Base-by-base conservation (phyloP, 225 moss, liverwort and hornwort species). In the Marchantia paleacea region DNA sequence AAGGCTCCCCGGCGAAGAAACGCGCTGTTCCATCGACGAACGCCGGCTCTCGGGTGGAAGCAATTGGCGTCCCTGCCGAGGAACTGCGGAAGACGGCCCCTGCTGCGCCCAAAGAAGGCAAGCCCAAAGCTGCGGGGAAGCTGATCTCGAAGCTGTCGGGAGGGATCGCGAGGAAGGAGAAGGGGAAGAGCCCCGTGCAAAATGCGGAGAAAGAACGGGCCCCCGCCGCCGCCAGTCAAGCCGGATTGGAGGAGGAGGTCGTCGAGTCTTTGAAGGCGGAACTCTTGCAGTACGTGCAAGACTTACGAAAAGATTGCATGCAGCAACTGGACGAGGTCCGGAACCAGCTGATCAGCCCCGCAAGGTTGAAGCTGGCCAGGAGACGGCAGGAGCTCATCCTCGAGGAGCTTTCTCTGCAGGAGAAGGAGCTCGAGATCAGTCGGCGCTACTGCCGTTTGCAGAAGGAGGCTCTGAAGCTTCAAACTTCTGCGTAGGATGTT, bases 361-460 rank as follows among this genome's bases (percentile, higher is more conserved):
- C 51, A 0, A 12, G 52, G 29, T 7, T 78, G 65, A 48, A 51
- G 24, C 12, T 26, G 7, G 51, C 15, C 0, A 66, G 18, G 19
- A 51, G n/a, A 29, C 25, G 78, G 16, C 64, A 64, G 52, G 65
- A 52, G 28, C 66, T 78, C 10, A 7, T 53, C 15, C 0, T 51
- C 24, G 78, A 78, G 24, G 78, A 78, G 25, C 20, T 65, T 0
- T 29, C 78, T 14, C 78, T 78, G 65, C 78, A 67, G 52, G 64
- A 78, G 52, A 26, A 65, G 19, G 78, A 78, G 15, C 67, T 78
- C 19, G 65, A 65, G 53, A 65, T 78, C 24, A 61, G 29, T 12
- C 65, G 51, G 13, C 64, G 65, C 7, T 78, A 24, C 52, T 78
- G 78, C 66, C 50, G 25, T 12, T 67, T 78, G 52, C 78, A 66